A percentile compares a stretch with the other conserved stretches of the same genome.
Conservation (phyloP, 495 filamentous ascomycete genomes). For the Hyaloscypha variabilis region DNA sequence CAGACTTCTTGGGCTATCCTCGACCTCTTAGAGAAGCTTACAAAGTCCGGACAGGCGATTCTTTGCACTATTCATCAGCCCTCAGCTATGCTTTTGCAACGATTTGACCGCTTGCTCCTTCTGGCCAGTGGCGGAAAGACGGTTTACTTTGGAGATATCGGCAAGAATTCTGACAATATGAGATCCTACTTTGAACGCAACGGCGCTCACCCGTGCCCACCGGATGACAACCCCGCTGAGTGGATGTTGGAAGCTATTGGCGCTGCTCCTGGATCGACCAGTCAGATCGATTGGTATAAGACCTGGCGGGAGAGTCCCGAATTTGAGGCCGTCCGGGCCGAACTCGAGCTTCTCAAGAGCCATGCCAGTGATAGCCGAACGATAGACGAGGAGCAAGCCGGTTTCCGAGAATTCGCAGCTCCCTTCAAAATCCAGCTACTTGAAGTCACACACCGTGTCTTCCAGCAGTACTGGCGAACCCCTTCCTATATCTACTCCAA, state of each 20-base stretch:
- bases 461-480: slow-evolving; percentile 89
- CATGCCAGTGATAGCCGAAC: slow-evolving; percentile 28
- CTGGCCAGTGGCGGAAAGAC: slow-evolving; percentile 67
- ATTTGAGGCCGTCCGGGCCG: slow-evolving; percentile 52
- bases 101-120: slow-evolving; percentile 80
- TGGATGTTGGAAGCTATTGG: slow-evolving; percentile 95
- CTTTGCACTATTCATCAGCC: slow-evolving; percentile 93
- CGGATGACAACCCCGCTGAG: slow-evolving; percentile 82
- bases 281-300: slow-evolving; percentile 77
- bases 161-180: slow-evolving; percentile 61
- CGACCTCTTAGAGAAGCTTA: slow-evolving; percentile 74
- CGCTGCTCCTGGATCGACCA: slow-evolving; percentile 75
- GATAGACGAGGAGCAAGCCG: neutral
- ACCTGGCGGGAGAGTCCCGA: slow-evolving; percentile 80
- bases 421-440: slow-evolving; percentile 55
- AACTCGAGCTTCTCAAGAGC: slow-evolving; percentile 53
- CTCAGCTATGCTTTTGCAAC: slow-evolving; percentile 82
- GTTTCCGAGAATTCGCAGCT: slow-evolving; percentile 47
- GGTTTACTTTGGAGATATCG: slow-evolving; percentile 79
- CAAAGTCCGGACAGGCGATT: slow-evolving; percentile 83
- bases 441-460: slow-evolving; percentile 64
- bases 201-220: slow-evolving; percentile 69
- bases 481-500: slow-evolving; percentile 85
- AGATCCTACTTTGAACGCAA: slow-evolving; percentile 71
- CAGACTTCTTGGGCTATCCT: slow-evolving; percentile 87